These are phyloP conservation scores for Diaporthe batatas DNA, from an alignment of 2,329 filamentous ascomycete genomes.

Conservation along the genomic window DNA sequence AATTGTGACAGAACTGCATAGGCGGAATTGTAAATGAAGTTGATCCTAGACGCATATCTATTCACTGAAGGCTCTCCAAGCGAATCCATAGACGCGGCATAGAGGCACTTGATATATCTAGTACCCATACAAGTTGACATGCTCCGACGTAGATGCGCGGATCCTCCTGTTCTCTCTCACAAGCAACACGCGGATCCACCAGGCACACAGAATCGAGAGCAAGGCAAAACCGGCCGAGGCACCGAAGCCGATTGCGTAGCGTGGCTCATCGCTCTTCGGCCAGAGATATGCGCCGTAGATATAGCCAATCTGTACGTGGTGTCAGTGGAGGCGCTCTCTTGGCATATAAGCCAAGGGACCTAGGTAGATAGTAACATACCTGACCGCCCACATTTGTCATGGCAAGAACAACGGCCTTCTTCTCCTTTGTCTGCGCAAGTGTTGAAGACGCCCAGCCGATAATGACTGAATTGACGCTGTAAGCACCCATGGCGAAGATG, in stretches of 20 bases:
- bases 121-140: constrained; percentile 15
- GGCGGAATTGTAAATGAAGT: too few relatives aligned
- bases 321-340: neutral
- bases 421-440: constrained; percentile 58
- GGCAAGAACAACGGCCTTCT: constrained; percentile 53
- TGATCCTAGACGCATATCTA: too few relatives aligned
- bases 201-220: constrained; percentile 23
- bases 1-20: too few relatives aligned
- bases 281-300: constrained; percentile 58
- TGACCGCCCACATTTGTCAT: constrained; percentile 53
- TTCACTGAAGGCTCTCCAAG: too few relatives aligned
- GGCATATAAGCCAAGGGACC: too few relatives aligned
- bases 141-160: constrained; percentile 16
- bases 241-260: constrained; percentile 43
- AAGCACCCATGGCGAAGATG: constrained; percentile 53
- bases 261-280: constrained; percentile 49
- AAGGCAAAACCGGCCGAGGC: constrained; percentile 26
- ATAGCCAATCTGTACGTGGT: constrained; percentile 49
- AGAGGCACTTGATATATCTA: neutral
- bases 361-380: neutral
- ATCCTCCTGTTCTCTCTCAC: constrained; percentile 9
- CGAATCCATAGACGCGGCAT: too few relatives aligned
- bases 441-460: constrained; percentile 58
- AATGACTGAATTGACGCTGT: constrained; percentile 57
- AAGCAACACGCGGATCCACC: constrained; percentile 24